phyloP scores from a whole-genome alignment of 2,329 filamentous ascomycete genomes.

The Arthrobotrys sinensis region DNA sequence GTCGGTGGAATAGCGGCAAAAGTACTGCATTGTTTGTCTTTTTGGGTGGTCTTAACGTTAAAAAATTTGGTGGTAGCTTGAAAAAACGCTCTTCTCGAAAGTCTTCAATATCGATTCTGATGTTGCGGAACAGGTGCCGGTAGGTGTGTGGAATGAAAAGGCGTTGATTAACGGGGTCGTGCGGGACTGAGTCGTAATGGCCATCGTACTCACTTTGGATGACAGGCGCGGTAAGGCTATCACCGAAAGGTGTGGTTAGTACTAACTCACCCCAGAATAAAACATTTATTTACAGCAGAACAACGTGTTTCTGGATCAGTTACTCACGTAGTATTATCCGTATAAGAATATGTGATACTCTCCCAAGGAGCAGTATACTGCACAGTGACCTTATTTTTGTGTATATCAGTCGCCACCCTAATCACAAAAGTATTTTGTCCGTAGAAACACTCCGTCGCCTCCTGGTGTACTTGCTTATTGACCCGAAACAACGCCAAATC shows the following conservation, averaged over 20 bases:
- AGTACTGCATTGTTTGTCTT: slow-evolving; percentile 3
- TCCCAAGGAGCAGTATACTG: slow-evolving; percentile 13
- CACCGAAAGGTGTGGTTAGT: not conserved
- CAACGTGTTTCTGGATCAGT: too few species aligned
- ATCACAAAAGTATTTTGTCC: slow-evolving; percentile 31
- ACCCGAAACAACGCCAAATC: slow-evolving; percentile 26
- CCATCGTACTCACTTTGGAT: not conserved
- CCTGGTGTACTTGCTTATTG: slow-evolving; percentile 34
- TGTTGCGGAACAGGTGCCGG: slow-evolving; percentile 20
- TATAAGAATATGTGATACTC: slow-evolving; percentile 4
- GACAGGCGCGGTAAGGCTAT: not conserved
- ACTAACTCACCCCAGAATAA: not conserved
- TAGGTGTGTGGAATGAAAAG: not conserved
- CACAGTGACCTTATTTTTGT: not conserved
- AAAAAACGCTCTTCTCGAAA: slow-evolving; percentile 1
- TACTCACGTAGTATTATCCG: not conserved
- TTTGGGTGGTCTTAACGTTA: not conserved
- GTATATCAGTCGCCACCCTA: not conserved
- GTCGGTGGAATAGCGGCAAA: not conserved
- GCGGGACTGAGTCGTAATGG: not conserved
- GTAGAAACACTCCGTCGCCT: slow-evolving; percentile 34
- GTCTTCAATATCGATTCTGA: slow-evolving; percentile 37
- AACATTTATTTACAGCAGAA: not conserved
- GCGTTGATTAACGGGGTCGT: not conserved
- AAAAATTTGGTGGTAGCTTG: not conserved